Base-by-base conservation (phyloP, 2,329 filamentous ascomycete genomes). In the Mariannaea sp. region DNA sequence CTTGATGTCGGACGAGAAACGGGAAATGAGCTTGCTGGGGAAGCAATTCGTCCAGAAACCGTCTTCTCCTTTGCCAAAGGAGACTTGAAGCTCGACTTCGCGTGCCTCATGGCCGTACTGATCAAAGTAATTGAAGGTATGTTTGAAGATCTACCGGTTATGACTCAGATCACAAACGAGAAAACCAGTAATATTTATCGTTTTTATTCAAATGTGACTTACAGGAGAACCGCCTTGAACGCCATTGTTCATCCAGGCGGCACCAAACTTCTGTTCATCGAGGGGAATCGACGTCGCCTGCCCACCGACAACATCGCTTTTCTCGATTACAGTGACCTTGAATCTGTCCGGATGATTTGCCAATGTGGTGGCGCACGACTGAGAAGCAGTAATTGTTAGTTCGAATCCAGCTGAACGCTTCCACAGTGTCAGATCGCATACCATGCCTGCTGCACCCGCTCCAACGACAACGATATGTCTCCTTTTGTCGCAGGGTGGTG, bases 41-140 rank as follows among this genome's bases (percentile, higher is more conserved):
- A 83, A 87, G 46, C 84, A 82, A 53, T 87, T 87, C 5, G 81
- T 84, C 84, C 84, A 87, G 71, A 87, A 87, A 7, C 75, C 74
- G 30, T 83, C 77, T 13, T 68, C 59, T 16, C 77, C 82, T 63
- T 86, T 86, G 75, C 78, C 77, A 62, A 87, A 87, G 0, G 83
- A 81, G 3, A 87, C 79, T 64, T 87, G 83, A 5, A 86, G 74
- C 57, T 81, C 77, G 33, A 87, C 80, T 7, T 82, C 79, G 58
- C 84, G 76, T 3, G 83, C 76, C 45, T 80, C 75, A 60, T 80
- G 77, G 10, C 79, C 79, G 58, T 85, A 79, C 43, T 79, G 74
- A 5, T 77, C 73, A 62, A 87, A 87, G 77, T 85, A 85, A 46
- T 81, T 82, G 75, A 86, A 81, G 0, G 84, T 87, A 63, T 87